Evolutionary conservation across 441 rosid species (phyloP).

Genomic region (Croton setiger): DNA sequence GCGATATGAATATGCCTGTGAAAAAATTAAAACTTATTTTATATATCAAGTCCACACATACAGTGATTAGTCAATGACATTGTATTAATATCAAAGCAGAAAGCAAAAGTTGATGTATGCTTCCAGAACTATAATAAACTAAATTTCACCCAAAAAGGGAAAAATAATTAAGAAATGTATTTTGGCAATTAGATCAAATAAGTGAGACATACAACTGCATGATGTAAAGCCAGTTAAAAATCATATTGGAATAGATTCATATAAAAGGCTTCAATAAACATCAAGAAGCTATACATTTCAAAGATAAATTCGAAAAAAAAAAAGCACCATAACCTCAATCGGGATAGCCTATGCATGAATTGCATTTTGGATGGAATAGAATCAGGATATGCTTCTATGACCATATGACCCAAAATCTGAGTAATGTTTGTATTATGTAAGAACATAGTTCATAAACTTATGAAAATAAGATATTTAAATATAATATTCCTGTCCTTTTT

Average conservation of each 20-base stretch:
- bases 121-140: not conserved
- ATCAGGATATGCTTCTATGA: not conserved
- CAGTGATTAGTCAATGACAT: not conserved
- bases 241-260: not conserved
- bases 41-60: constrained; percentile 4
- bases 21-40: constrained; percentile 16
- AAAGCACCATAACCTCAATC: not conserved
- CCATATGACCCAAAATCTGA: not conserved
- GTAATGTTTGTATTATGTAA: not conserved
- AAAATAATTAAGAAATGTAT: not conserved
- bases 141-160: not conserved
- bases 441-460: not conserved
- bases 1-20: constrained; percentile 84
- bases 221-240: not conserved
- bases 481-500: not conserved
- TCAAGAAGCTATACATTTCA: not conserved
- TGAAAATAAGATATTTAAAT: not conserved
- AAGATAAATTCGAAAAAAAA: not conserved
- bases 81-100: not conserved
- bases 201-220: not conserved
- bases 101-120: not conserved
- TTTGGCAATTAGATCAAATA: not conserved
- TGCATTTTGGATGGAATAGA: not conserved
- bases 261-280: not conserved
- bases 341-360: not conserved